phyloP scores from a whole-genome alignment of 495 filamentous ascomycete genomes.

The Neurospora terricola region DNA sequence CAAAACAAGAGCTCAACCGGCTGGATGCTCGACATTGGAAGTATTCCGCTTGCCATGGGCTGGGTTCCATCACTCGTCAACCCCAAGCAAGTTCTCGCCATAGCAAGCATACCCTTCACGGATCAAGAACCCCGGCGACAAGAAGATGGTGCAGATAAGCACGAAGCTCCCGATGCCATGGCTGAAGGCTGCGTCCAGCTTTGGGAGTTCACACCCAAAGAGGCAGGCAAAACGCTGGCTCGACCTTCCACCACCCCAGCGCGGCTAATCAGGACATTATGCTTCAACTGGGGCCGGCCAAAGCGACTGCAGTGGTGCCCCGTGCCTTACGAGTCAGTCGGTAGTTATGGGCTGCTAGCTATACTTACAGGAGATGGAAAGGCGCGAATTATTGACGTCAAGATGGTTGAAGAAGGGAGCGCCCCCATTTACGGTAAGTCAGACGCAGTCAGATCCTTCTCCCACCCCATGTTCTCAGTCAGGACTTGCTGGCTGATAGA shows the following conservation, averaged over 20 bases:
- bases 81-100: constrained; percentile 31
- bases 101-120: constrained; percentile 33
- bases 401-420: constrained; percentile 11
- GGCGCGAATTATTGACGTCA: constrained; percentile 31
- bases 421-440: constrained; percentile 25
- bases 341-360: constrained; percentile 24
- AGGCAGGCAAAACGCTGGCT: constrained; percentile 7
- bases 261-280: constrained; percentile 19
- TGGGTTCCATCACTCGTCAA: constrained; percentile 31
- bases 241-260: constrained; percentile 14
- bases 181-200: constrained; percentile 29
- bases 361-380: constrained; percentile 33
- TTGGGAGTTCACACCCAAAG: constrained; percentile 27
- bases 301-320: constrained; percentile 38
- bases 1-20: constrained; percentile 14
- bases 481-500: background rate
- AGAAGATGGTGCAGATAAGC: constrained; percentile 9
- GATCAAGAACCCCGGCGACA: constrained; percentile 26
- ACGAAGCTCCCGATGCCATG: constrained; percentile 11
- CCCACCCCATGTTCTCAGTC: background rate
- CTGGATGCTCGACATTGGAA: constrained; percentile 37
- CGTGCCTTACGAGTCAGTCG: constrained; percentile 18
- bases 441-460: background rate
- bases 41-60: constrained; percentile 31
- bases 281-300: constrained; percentile 32